phyloP scores from a whole-genome alignment of 1,284 basidiomycete species.

The Kwoniella shivajii region DNA sequence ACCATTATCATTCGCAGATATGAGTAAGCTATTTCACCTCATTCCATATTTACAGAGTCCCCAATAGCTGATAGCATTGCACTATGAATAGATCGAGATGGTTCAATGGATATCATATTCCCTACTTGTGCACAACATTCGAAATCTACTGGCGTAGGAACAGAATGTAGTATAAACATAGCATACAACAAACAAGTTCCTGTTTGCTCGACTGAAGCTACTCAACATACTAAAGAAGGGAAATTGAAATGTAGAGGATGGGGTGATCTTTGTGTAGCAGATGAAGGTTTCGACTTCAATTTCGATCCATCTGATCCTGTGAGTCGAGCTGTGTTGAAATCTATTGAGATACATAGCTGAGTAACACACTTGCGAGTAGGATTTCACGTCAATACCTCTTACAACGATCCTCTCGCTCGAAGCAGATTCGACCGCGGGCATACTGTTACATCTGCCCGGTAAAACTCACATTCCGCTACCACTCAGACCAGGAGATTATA shows the following conservation, averaged over 20 bases:
- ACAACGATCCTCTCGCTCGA: constrained; percentile 62
- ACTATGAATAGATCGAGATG: constrained; percentile 76
- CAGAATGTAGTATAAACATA: constrained; percentile 81
- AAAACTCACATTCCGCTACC: constrained; percentile 71
- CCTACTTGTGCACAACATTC: constrained; percentile 76
- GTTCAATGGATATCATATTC: constrained; percentile 94
- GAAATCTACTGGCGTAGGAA: constrained; percentile 66
- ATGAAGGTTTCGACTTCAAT: constrained; percentile 78
- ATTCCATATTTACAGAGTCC: background rate
- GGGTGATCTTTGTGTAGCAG: constrained; percentile 77
- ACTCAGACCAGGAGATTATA: constrained; percentile 83
- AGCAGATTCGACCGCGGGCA: constrained; percentile 51
- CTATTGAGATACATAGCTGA: background rate
- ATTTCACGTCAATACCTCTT: constrained; percentile 63
- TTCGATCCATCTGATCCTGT: constrained; percentile 65
- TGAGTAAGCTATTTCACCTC: constrained; percentile 63
- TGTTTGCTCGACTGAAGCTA: constrained; percentile 61
- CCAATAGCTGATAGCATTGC: background rate
- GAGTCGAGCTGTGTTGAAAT: constrained; percentile 35
- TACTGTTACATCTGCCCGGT: constrained; percentile 63
- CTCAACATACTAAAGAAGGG: constrained; percentile 21
- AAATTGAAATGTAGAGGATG: constrained; percentile 68
- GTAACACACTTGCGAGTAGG: background rate
- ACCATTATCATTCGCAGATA: constrained; percentile 84
- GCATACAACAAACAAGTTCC: constrained; percentile 91